Conservation (phyloP, 441 rosid species). For the Populus hybrid region DNA sequence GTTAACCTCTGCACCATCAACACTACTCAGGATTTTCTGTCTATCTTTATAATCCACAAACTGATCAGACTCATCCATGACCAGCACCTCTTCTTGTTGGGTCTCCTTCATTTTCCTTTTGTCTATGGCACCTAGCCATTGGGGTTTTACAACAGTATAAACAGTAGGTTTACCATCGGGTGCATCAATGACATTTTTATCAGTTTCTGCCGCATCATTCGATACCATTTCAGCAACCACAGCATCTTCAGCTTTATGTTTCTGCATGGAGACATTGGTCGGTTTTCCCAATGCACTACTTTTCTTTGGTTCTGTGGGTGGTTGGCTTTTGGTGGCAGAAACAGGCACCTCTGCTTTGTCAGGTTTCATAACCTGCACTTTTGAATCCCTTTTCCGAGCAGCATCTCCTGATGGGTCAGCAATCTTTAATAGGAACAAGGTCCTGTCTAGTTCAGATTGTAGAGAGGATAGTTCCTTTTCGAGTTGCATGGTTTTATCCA, state of each 20-base stretch:
- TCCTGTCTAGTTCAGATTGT: conserved; percentile 71
- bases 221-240: conserved; percentile 24
- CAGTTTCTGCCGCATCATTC: conserved; percentile 35
- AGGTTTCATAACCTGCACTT: conserved; percentile 36
- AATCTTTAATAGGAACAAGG: conserved; percentile 72
- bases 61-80: conserved; percentile 45
- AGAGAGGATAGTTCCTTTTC: conserved; percentile 69
- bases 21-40: conserved; percentile 43
- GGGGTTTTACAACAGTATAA: conserved; percentile 68
- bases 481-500: conserved; percentile 55
- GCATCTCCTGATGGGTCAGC: conserved; percentile 94
- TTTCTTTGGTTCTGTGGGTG: conserved; percentile 35
- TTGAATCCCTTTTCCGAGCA: conserved; percentile 58
- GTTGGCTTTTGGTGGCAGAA: conserved; percentile 30
- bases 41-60: conserved; percentile 90
- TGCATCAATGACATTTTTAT: conserved; percentile 31
- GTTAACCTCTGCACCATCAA: conserved; percentile 20
- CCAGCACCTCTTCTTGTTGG: conserved; percentile 32
- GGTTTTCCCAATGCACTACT: conserved; percentile 28
- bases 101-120: conserved; percentile 44
- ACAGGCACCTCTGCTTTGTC: conserved; percentile 32
- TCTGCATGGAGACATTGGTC: conserved; percentile 24
- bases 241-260: conserved; percentile 31
- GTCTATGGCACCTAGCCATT: conserved; percentile 92
- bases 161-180: conserved; percentile 39